phyloP scores from a whole-genome alignment of 192 early-diverging fungal genomes.

The Rhizophagus clarus region DNA sequence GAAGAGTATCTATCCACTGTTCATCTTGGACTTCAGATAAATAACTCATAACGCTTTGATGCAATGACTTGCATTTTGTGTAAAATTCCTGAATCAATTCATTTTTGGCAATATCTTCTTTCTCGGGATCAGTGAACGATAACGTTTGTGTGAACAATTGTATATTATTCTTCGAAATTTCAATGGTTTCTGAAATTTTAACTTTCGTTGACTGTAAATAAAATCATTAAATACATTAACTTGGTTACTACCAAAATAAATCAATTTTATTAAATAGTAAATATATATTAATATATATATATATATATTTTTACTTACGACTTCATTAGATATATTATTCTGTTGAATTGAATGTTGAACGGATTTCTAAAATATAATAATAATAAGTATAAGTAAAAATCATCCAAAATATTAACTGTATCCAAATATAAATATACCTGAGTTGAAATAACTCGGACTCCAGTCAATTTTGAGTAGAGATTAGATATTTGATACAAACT shows the following conservation, averaged over 20 bases:
- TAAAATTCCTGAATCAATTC: constrained; percentile 60
- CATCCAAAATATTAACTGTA: too few species aligned
- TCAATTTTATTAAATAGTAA: background rate
- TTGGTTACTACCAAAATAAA: background rate
- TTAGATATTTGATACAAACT: constrained; percentile 14
- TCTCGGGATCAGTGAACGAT: constrained; percentile 53
- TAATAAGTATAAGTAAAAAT: too few species aligned
- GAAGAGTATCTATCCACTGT: constrained; percentile 49
- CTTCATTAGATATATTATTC: background rate
- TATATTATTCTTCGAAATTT: constrained; percentile 53
- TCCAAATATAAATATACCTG: background rate
- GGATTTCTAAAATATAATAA: background rate
- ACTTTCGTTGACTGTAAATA: background rate
- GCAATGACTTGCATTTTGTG: constrained; percentile 48
- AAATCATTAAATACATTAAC: background rate
- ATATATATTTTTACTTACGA: background rate
- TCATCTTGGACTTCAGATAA: constrained; percentile 48
- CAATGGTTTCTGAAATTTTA: constrained; percentile 47
- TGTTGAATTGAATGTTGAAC: background rate
- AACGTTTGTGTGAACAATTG: constrained; percentile 55
- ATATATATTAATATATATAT: background rate
- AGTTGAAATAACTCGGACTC: background rate
- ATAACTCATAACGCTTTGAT: constrained; percentile 45
- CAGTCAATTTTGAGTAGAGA: constrained; percentile 6
- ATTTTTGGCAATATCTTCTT: constrained; percentile 58